Evolutionary conservation across 352 stramenopile species (phyloP).

Genomic region (Ophiocytium majus): DNA sequence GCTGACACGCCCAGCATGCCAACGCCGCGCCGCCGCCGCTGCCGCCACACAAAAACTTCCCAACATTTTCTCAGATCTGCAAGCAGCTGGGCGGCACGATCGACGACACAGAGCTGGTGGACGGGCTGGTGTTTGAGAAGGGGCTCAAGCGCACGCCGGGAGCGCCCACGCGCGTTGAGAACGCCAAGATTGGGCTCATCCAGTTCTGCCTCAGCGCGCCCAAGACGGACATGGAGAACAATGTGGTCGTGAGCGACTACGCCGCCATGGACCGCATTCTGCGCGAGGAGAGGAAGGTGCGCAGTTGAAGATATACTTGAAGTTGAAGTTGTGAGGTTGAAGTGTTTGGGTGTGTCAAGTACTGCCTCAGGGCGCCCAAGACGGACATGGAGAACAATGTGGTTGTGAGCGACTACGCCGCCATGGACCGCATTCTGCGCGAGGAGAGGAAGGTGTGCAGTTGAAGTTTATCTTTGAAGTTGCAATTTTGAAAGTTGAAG

Average conservation of each 20-base stretch:
- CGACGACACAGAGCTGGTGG: constrained; percentile 97
- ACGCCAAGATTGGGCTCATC: constrained; percentile 97
- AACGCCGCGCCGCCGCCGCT: no score
- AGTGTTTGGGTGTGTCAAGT: constrained; percentile 97
- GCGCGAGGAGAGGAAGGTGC: constrained; percentile 69
- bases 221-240: constrained; percentile 99
- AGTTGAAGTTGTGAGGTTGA: constrained; percentile 88
- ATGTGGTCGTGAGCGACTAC: constrained; percentile 99
- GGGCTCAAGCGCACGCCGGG: constrained; percentile 71
- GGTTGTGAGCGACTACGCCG: constrained; percentile 98
- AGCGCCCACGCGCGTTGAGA: constrained; percentile 79
- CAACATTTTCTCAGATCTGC: constrained; percentile 85
- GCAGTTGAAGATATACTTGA: no score
- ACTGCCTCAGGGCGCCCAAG: constrained; percentile 97
- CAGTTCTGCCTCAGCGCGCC: constrained; percentile 98
- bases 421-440: constrained; percentile 97
- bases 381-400: constrained; percentile 99
- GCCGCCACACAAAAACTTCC: no score
- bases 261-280: constrained; percentile 98
- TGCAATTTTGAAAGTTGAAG: constrained; percentile 93
- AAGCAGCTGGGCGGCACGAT: constrained; percentile 97
- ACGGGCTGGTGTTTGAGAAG: constrained; percentile 97
- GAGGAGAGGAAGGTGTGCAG: constrained; percentile 65
- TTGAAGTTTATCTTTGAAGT: no score
- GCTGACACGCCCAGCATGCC: no score